Evolutionary conservation across 768 basidiomycete species (phyloP).

Genomic region (Xerocomellus amylosporus): DNA sequence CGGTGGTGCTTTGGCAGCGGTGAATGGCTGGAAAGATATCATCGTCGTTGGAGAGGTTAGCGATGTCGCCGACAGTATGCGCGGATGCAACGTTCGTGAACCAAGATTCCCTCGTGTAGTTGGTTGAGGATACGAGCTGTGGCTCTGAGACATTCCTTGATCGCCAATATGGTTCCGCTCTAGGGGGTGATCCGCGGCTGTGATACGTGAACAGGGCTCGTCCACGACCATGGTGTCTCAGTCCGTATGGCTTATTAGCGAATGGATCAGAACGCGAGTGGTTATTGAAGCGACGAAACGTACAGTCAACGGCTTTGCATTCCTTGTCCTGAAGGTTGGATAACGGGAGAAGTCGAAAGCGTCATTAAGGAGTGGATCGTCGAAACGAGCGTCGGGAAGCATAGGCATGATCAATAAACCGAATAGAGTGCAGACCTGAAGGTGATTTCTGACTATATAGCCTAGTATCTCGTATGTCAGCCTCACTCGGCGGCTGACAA

Average conservation of each 20-base stretch:
- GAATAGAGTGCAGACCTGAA: background rate
- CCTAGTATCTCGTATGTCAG: slow-evolving; percentile 3
- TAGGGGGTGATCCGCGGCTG: background rate
- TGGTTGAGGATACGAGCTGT: slow-evolving; percentile 18
- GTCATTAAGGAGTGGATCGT: slow-evolving; percentile 20
- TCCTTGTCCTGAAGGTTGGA: slow-evolving; percentile 3
- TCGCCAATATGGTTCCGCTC: background rate
- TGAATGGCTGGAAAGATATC: background rate
- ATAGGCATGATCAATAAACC: background rate
- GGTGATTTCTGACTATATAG: background rate
- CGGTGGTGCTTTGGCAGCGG: background rate
- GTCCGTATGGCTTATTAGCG: background rate
- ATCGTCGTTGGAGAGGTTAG: slow-evolving; percentile 1
- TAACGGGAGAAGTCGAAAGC: slow-evolving; percentile 19
- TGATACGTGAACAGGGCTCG: background rate
- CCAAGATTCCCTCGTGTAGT: slow-evolving; percentile 19
- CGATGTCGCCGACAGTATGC: slow-evolving; percentile 11
- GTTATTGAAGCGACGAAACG: background rate
- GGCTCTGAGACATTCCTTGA: slow-evolving; percentile 26
- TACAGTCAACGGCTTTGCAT: slow-evolving; percentile 1
- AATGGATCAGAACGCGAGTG: background rate
- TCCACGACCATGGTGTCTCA: slow-evolving; percentile 1
- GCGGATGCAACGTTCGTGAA: slow-evolving; percentile 8
- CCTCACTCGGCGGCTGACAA: slow-evolving; percentile 16
- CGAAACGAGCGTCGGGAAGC: slow-evolving; percentile 20